phyloP scores from a whole-genome alignment of 139 green algal genomes.

The Chlorella vulgaris region DNA sequence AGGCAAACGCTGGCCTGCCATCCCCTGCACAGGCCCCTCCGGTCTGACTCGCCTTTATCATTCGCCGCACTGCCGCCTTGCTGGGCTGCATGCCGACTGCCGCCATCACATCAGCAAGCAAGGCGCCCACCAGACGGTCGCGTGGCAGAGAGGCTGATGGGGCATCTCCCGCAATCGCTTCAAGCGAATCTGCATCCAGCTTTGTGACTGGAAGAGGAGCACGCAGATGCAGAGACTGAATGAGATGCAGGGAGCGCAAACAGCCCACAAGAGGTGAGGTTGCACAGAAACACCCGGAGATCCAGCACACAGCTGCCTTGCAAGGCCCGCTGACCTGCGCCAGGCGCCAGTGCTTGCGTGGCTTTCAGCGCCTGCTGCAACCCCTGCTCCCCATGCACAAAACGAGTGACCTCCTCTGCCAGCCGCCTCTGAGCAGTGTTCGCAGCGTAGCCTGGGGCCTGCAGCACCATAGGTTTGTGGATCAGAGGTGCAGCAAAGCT shows the following conservation, averaged over 20 bases:
- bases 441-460: constrained; percentile 70
- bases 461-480: too few relatives aligned
- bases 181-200: constrained; percentile 82
- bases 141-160: constrained; percentile 65
- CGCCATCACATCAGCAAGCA: constrained; percentile 86
- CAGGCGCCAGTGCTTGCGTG: constrained; percentile 69
- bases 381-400: constrained; percentile 95
- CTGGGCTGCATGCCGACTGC: constrained; percentile 78
- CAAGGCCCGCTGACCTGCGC: constrained; percentile 15
- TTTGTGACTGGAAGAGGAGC: constrained; percentile 65
- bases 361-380: constrained; percentile 85
- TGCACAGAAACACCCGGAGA: too few relatives aligned
- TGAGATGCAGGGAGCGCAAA: too few relatives aligned
- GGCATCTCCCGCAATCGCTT: constrained; percentile 76
- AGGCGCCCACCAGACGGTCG: constrained; percentile 60
- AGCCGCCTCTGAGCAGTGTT: constrained; percentile 90
- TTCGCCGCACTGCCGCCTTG: constrained; percentile 81
- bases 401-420: constrained; percentile 93
- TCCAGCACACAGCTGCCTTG: too few relatives aligned
- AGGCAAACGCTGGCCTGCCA: too few relatives aligned
- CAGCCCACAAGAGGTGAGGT: too few relatives aligned
- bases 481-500: too few relatives aligned
- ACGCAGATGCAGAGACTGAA: not conserved
- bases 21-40: too few relatives aligned
- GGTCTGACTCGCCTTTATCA: constrained; percentile 81